Percentiles rank a stretch among this genome's conserved stretches.
phyloP scores from a whole-genome alignment of 164 flowering plant genomes.

The Piper longum region DNA sequence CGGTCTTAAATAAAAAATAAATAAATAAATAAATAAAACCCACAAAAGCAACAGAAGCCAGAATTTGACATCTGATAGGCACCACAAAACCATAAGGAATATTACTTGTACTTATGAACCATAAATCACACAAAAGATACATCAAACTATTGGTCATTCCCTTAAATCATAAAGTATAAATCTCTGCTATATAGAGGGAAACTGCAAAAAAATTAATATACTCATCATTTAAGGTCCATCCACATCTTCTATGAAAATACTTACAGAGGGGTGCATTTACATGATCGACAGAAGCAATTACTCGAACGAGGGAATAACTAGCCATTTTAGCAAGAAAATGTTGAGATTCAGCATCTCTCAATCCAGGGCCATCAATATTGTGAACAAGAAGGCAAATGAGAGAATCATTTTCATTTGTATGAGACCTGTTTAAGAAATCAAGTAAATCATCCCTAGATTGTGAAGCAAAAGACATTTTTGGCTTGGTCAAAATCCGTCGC shows the following conservation, averaged over 20 bases:
- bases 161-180: background rate
- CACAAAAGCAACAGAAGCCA: background rate
- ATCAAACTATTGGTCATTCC: background rate
- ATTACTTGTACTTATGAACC: background rate
- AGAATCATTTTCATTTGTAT: slow-evolving; percentile 32
- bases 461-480: slow-evolving; percentile 50
- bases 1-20: background rate
- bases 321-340: slow-evolving; percentile 71
- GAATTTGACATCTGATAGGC: background rate
- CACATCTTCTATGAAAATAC: slow-evolving; percentile 10
- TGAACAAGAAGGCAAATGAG: slow-evolving; percentile 57
- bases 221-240: too few relatives aligned
- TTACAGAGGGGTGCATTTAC: slow-evolving; percentile 88
- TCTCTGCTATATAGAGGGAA: too few relatives aligned
- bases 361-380: slow-evolving; percentile 91
- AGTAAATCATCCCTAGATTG: slow-evolving; percentile 73
- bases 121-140: too few relatives aligned
- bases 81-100: background rate
- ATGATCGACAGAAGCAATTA: slow-evolving; percentile 85
- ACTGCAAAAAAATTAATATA: too few relatives aligned
- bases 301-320: slow-evolving; percentile 62
- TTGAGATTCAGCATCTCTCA: slow-evolving; percentile 81
- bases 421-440: slow-evolving; percentile 48
- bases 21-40: background rate
- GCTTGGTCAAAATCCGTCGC: slow-evolving; percentile 26